These are phyloP conservation scores for Ogataea pilisensis DNA, from an alignment of 805 yeast genomes.

Conservation along the genomic window DNA sequence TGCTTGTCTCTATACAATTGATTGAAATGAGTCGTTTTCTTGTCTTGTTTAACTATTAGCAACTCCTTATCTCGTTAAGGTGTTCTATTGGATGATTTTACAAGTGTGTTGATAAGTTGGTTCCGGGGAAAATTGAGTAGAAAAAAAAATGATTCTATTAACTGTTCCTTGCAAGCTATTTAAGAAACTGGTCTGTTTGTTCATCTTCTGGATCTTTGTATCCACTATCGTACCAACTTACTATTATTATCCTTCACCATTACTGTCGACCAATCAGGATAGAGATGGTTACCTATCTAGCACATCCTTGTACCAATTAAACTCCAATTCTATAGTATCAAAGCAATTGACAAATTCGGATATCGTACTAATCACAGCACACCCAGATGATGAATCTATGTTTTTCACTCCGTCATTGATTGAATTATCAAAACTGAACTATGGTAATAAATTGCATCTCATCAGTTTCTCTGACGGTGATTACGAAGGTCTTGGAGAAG, in stretches of 20 bases:
- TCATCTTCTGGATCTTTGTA: constrained; percentile 11
- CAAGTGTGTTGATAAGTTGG: too few relatives aligned
- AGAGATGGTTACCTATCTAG: constrained; percentile 18
- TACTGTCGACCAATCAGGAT: constrained; percentile 2
- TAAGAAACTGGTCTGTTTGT: constrained; percentile 1
- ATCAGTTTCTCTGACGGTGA: constrained; percentile 78
- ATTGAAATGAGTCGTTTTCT: too few relatives aligned
- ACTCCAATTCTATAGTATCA: constrained; percentile 15
- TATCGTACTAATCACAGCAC: constrained; percentile 59
- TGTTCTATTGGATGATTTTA: too few relatives aligned
- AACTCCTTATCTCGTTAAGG: too few relatives aligned
- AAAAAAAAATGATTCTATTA: not conserved
- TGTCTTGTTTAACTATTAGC: too few relatives aligned
- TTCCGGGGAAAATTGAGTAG: too few relatives aligned
- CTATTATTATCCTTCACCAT: not conserved
- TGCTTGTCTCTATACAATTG: too few relatives aligned
- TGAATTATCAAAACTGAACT: constrained; percentile 42
- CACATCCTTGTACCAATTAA: constrained; percentile 20
- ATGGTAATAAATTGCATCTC: constrained; percentile 50
- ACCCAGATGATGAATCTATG: constrained; percentile 99
- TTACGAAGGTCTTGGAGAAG: constrained; percentile 65
- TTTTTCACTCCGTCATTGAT: constrained; percentile 81
- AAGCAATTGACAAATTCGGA: constrained; percentile 21
- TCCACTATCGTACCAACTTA: constrained; percentile 9
- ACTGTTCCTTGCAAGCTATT: constrained; percentile 3